These are phyloP conservation scores for Phytophthora meadii DNA, from an alignment of 352 stramenopile genomes.

Conservation along the genomic window DNA sequence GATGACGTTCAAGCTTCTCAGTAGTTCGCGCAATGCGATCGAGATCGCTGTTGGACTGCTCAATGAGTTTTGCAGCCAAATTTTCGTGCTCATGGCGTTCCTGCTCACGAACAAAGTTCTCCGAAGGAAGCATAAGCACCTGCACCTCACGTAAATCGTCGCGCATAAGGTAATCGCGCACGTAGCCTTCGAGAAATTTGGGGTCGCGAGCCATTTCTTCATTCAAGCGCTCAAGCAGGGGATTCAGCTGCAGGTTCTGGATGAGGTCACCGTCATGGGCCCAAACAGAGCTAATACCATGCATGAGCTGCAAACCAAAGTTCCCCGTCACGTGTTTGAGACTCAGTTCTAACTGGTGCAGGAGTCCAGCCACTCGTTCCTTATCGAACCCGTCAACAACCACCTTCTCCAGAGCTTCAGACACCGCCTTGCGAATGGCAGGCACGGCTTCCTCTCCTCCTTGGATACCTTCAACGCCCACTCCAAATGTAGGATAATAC, in stretches of 20 bases:
- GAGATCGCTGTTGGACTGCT: constrained; percentile 61
- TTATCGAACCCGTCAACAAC: constrained; percentile 75
- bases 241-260: constrained; percentile 74
- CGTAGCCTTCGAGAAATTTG: constrained; percentile 70
- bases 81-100: constrained; percentile 55
- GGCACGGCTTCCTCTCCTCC: constrained; percentile 54
- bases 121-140: constrained; percentile 78
- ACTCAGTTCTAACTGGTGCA: constrained; percentile 85
- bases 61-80: constrained; percentile 51
- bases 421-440: constrained; percentile 65
- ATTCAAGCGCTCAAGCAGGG: constrained; percentile 62
- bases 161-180: constrained; percentile 60
- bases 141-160: constrained; percentile 62
- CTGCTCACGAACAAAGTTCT: constrained; percentile 65
- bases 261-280: constrained; percentile 72
- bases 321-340: constrained; percentile 87
- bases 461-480: constrained; percentile 78
- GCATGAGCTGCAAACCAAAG: constrained; percentile 84
- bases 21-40: constrained; percentile 58
- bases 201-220: constrained; percentile 68
- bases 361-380: constrained; percentile 70
- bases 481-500: constrained; percentile 78
- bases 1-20: constrained; percentile 62
- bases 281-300: constrained; percentile 75
- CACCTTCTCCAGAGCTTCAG: constrained; percentile 60